Base-by-base conservation (phyloP, 345 rosid genomes). In the Crucihimalaya himalaica region DNA sequence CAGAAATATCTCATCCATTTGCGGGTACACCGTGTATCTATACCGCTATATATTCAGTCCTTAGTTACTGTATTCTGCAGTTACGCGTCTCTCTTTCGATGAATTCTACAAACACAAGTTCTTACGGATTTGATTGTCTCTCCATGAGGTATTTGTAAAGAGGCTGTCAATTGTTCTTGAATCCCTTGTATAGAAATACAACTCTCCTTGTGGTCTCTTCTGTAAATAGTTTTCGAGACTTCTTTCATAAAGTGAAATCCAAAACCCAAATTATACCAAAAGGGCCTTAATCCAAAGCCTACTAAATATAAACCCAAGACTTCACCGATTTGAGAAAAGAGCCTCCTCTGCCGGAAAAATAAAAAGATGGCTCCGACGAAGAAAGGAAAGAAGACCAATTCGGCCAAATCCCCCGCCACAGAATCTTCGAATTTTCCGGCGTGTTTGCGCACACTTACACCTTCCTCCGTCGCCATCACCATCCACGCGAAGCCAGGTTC, bases 401-500 rank as follows among this genome's bases (percentile, higher is more conserved):
- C 85, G 40, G 67, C 28, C 23, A 82, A 79, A 72, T 74, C 74
- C 65, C 42, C 75, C 18, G 54, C 76, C 20, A 40, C 16, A 21
- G 59, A 68, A 27, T 5, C 46, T 14, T 73, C 66, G 3, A 67
- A 12, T 29, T 85, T 72, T 79, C 95, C 98, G 21, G 64, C 93
- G 3, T 94, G 92, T 66, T 62, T 94, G 5, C 87, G 93, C 12
- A 67, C 62, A 4, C 50, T 91, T 56, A 59, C 88, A 51, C 93
- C 97, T 56, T 88, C 92, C 23, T 88, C 97, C 35, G 96, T 92
- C 13, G 89, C 93, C 60, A 88, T 94, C 84, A 84, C 95, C 83
- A 85, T 92, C 71, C 97, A 95, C 85, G 97, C 97, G 60, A 95
- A 95, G 81, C 97, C 99, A 37, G 96, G 97, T 77, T 84, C 96